Conservation (phyloP, 768 basidiomycete species). For the Clitopilus passeckerianus region DNA sequence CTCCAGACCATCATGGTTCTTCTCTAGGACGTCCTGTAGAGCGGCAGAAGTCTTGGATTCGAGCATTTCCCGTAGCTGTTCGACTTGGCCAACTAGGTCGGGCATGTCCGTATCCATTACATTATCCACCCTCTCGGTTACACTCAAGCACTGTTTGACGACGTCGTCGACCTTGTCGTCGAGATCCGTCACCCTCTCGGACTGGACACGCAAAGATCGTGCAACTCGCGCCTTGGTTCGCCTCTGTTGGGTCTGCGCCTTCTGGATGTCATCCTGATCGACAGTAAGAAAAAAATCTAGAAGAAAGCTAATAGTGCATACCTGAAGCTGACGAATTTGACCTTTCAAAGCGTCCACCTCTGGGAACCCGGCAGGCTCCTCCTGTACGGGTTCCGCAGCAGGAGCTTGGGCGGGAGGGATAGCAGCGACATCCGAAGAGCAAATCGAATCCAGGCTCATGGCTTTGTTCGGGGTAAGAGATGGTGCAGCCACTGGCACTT, state of each 20-base stretch:
- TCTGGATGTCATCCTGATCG: conserved; percentile 27
- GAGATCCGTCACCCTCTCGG: conserved; percentile 32
- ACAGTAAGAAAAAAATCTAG: neutral
- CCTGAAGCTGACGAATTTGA: neutral
- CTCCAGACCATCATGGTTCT: neutral
- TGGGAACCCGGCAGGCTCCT: neutral
- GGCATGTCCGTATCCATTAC: conserved; percentile 24
- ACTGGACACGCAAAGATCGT: conserved; percentile 30
- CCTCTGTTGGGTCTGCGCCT: conserved; percentile 32
- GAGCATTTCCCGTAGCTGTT: conserved; percentile 27
- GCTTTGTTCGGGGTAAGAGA: conserved; percentile 5
- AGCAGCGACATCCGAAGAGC: neutral
- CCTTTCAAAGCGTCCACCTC: neutral
- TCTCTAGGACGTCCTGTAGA: neutral
- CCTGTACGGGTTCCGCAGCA: neutral
- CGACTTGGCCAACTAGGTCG: conserved; percentile 30
- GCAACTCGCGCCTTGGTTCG: conserved; percentile 39
- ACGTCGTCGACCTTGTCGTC: conserved; percentile 35
- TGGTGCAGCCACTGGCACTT: neutral
- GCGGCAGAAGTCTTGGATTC: conserved; percentile 5
- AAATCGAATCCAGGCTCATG: conserved; percentile 12
- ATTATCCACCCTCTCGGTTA: conserved; percentile 30
- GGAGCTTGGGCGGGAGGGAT: neutral
- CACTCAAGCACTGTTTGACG: conserved; percentile 25
- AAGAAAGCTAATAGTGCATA: neutral